Base-by-base conservation (phyloP, 23 red algal genomes). In the Cyanidiococcus yangmingshanensis region DNA sequence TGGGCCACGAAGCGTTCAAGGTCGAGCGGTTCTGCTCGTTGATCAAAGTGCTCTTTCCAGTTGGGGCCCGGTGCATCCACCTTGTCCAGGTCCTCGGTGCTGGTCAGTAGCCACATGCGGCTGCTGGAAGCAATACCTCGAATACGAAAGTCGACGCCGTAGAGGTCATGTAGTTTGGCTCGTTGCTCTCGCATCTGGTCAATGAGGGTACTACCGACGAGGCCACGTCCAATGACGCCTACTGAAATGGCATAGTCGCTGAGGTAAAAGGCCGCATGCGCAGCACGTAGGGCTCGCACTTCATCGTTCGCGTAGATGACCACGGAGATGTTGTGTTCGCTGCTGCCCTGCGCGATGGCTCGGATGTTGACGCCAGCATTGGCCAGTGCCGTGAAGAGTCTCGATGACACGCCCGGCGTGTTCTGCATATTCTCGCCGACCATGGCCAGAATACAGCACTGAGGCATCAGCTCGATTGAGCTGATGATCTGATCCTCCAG, bases 391-490 rank as follows among this genome's bases (percentile, higher is more conserved):
- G 78, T 67, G 76, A 96, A 96, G 37, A 96, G 83, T 7, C 92
- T 77, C 38, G 92, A 91, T 0, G 79, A 85, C 30, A 96, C 87
- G 1, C 92, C 92, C 15, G 92, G 92, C 35, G 78, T 59, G 58
- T 86, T 78, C 63, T 96, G 92, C 92, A 96, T 96, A 41, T 85
- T 87, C 76, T 96, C 92, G 34, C 92, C 92, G 17, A 96, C 92
- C 87, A 96, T 87, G 58, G 92, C 92, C 37, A 96, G 50, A 54
- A 96, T 96, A 41, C 76, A 86, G 75, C 85, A 89, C 29, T 90
- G 50, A 21, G 84, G 71, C 26, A 96, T 37, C 21, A 78, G 68
- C 32, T 82, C 82, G 21, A 96, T 76, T 2, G 87, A 82, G 2
- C 83, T 90, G 59, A 96, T 76, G 36, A 96, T 77, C 29, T 87